Evolutionary conservation across 2,329 filamentous ascomycete genomes (phyloP), one percentile per base, ranked within the genome.

Genomic region (Fusarium multiceps): DNA sequence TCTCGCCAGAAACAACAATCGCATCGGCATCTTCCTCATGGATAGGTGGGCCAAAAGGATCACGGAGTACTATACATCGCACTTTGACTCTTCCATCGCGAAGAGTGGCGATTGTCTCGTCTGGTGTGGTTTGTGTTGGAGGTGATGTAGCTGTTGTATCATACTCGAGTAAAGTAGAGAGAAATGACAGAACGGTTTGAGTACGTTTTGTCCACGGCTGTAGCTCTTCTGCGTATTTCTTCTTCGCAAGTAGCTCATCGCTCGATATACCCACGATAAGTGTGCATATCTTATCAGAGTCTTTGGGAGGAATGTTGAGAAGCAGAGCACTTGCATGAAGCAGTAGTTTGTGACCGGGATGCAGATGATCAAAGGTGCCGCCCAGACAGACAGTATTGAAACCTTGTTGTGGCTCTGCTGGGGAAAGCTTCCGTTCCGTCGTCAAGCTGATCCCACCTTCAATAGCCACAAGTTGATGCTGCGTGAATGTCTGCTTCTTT

Each of bases 341-440:
- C 21, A 99, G 87, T n/a, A 98, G 85, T 81, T 98, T 99, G 83
- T 99, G 96, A 8, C 96, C 96, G 6, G 93, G 90, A 78, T 99
- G 96, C 23, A 99, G 87, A 80, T 98, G 94, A 79, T 99, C 96
- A 80, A 98, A 99, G 0, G 96, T 99, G 12, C 96, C 96, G 30
- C 95, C 96, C 14, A 98, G 88, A 55, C 91, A 93, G 51, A 97
- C 91, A 4, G 69, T 76, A 6, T 65, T 62, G 64, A 80, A 80
- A 1, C 73, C 71, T 4, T 56, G 55, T 7, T 59, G 56, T 5
- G 66, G 54, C 3, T 63, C 47, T n/a, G 43, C n/a, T 6, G 49
- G 41, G 2, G 45, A 30, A 11, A 34, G 41, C 3, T n/a, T 13
- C 9, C 40, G 28, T 4, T 63, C 54, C 21, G 57, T 46, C 6